Percentiles rank a stretch among this genome's conserved stretches.
Evolutionary conservation across 441 rosid genomes (phyloP).

Genomic region (Populus hybrid): DNA sequence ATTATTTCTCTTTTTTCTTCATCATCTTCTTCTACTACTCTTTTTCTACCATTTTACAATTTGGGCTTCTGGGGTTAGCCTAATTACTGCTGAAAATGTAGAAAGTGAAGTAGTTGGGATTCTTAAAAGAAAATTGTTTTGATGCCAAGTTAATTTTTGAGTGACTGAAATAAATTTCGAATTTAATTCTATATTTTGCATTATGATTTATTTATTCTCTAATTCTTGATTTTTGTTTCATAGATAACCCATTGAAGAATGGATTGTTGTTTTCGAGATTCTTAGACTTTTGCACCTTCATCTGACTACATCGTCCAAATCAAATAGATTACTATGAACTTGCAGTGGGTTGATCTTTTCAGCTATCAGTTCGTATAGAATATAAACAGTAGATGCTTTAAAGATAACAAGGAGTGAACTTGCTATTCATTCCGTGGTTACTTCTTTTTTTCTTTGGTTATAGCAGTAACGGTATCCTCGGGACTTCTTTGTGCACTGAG

Average conservation of each 20-base stretch:
- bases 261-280: not conserved
- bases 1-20: not conserved
- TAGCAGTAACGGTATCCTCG: not conserved
- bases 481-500: not conserved
- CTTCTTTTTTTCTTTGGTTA: not conserved
- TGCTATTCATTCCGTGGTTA: not conserved
- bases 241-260: not conserved
- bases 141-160: not conserved
- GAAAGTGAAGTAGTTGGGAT: not conserved
- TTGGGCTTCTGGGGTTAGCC: not conserved
- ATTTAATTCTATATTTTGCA: not conserved
- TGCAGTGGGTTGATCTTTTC: not conserved
- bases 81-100: too few species aligned
- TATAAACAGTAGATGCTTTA: not conserved
- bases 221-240: not conserved
- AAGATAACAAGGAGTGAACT: not conserved
- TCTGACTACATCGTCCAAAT: not conserved
- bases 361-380: not conserved
- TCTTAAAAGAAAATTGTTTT: not conserved
- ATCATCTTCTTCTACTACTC: not conserved
- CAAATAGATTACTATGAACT: not conserved
- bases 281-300: not conserved
- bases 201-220: not conserved
- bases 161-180: not conserved
- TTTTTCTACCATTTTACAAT: not conserved